Base-by-base conservation (phyloP, 2,329 filamentous ascomycete species). In the Fusarium palustre region DNA sequence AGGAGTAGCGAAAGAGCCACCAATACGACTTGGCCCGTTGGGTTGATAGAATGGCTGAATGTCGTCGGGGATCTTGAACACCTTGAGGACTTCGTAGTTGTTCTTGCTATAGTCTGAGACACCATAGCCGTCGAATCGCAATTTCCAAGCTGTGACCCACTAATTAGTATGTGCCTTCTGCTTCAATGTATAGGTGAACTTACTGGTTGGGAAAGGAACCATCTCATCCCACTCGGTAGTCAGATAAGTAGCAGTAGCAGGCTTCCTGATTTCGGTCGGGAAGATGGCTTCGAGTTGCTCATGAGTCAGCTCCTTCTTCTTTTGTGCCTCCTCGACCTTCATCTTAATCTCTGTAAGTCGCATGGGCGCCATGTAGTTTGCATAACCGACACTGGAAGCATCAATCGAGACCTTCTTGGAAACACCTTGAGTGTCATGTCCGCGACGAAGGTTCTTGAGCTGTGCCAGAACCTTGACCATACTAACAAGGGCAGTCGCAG, bases 181-280 rank as follows among this genome's bases (percentile, higher is more conserved):
- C 28, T 30, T 11, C 28, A 3, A 30, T 11, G 10, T 11, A 30
- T 30, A 30, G 10, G 10, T 30, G 10, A 30, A 36, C 61, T 59
- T 59, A 67, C 63, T 66, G 3, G 48, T 62, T 3, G 61, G 70
- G 64, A 72, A 73, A 5, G 72, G 68, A 4, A 74, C 41, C 48
- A 74, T 66, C 38, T 73, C 66, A 47, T 71, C 72, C 68, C 70
- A 72, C 11, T 60, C 59, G 1, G 66, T 56, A 2, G 68, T 72
- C 4, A 74, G 54, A 13, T 72, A 73, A 2, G 71, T 72, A 15
- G 66, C 58, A 25, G 64, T 55, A 16, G 48, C 39, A 12, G 64
- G 66, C 38, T 49, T 63, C 33, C 64, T 45, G 33, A 59, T 60
- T 30, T 47, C 36, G 2, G 45, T 43, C 1, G 41, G 46, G 22